Base-by-base conservation (phyloP, 495 filamentous ascomycete species). In the Talaromyces adpressus region DNA sequence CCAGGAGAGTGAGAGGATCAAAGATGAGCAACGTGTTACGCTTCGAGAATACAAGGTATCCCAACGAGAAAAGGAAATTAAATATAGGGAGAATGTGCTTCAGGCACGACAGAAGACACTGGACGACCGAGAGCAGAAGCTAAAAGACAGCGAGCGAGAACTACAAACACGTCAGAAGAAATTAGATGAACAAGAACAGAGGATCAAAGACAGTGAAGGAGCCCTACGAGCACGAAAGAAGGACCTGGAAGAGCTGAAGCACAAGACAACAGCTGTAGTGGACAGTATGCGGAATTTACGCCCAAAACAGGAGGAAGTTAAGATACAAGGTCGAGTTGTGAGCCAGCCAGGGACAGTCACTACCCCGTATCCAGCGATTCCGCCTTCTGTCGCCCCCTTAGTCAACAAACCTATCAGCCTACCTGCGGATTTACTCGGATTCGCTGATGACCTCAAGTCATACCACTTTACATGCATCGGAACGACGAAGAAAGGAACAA, bases 381-480 rank as follows among this genome's bases (percentile, higher is more conserved):
- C 41, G 3, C 16, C 56, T 32, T 22, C 56, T 32, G 18, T 56
- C 2, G 29, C 29, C 3, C 9, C 56, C 11, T n/a, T 49, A 23
- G 18, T 53, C 18, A 29, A 56, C 20, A 62, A 51, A 22, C n/a
- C 52, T n/a, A 22, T 52, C 22, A 12, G 12, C 27, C 27, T 62
- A 12, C 60, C 60, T 32, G 27, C 25, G 1, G 60, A 62, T 16
- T 9, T 62, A 8, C 16, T 62, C 0, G 25, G 25, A 14, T 62
- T 23, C 20, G 39, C 60, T 11, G 30, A 53, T 9, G 45, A 62
- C 18, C 60, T 62, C 4, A 36, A 52, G 1, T 62, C 30, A 20
- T 34, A 9, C 12, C 16, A 23, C 45, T 63, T 63, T 30, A 63
- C 51, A 45, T 63, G 62, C 54, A 57, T 63, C 62, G 62, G 51